Conservation (phyloP, 2,329 filamentous ascomycete species). For the Trichothecium sympodiale region DNA sequence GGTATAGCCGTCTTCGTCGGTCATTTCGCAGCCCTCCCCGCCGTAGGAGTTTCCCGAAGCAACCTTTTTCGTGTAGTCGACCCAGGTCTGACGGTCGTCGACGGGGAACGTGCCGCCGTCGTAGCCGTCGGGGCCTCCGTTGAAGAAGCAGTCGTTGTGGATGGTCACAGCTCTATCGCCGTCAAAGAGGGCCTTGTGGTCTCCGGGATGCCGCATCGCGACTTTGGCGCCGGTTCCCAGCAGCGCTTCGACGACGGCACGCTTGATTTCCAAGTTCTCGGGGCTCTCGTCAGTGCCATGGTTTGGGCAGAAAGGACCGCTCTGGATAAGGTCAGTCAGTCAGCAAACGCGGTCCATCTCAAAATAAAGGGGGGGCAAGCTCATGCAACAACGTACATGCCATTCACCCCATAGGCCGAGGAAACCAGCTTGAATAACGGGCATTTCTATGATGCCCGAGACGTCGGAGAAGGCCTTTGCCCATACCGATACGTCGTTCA, state of each 20-base stretch:
- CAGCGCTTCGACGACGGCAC: constrained; percentile 4
- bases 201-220: constrained; percentile 8
- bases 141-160: constrained; percentile 20
- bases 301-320: constrained; percentile 5
- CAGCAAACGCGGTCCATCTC: not conserved
- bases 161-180: constrained; percentile 15
- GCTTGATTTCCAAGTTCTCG: constrained; percentile 4
- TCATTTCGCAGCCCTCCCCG: constrained; percentile 7
- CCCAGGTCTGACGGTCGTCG: constrained; percentile 6
- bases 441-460: constrained; percentile 5
- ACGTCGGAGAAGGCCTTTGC: constrained; percentile 5
- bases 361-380: not conserved
- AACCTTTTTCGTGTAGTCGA: constrained; percentile 7
- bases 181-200: constrained; percentile 6
- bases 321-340: constrained; percentile 1
- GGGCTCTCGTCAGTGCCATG: constrained; percentile 1
- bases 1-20: constrained; percentile 2
- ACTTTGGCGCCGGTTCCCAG: constrained; percentile 5
- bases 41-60: constrained; percentile 7
- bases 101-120: constrained; percentile 8
- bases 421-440: constrained; percentile 10
- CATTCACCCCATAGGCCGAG: constrained; percentile 9
- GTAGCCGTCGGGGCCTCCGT: constrained; percentile 14
- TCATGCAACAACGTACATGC: constrained; percentile 6
- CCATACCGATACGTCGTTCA: constrained; percentile 6